Percentiles rank a stretch among this genome's conserved stretches.
phyloP scores from a whole-genome alignment of 2,329 filamentous ascomycete genomes.

The Zymoseptoria passerinii region DNA sequence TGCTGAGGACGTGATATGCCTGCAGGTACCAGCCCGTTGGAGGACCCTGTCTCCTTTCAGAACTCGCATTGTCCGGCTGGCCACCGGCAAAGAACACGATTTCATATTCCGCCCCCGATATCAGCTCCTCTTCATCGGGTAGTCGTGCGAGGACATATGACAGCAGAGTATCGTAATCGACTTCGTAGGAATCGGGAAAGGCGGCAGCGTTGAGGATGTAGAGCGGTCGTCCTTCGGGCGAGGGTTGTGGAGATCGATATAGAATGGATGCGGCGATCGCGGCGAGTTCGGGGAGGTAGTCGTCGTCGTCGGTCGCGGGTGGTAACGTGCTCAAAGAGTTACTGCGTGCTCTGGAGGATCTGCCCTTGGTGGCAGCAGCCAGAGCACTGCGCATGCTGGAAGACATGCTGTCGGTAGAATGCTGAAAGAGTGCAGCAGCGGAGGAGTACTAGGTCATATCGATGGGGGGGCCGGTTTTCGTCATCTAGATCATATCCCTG shows the following conservation, averaged over 20 bases:
- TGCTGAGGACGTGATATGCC: conserved; percentile 47
- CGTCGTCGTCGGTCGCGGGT: conserved; percentile 37
- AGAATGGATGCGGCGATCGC: conserved; percentile 45
- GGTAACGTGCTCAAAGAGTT: conserved; percentile 42
- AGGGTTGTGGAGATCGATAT: conserved; percentile 45
- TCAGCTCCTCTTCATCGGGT: conserved; percentile 48
- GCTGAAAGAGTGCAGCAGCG: neutral
- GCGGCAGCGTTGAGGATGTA: conserved; percentile 50
- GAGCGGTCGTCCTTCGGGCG: conserved; percentile 42
- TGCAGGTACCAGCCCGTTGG: conserved; percentile 51
- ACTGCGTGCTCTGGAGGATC: conserved; percentile 22
- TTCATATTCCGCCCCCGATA: conserved; percentile 47
- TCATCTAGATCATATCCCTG: neutral
- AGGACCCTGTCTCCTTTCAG: conserved; percentile 40
- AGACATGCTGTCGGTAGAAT: neutral
- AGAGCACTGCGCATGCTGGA: conserved; percentile 25
- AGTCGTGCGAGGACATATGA: conserved; percentile 48
- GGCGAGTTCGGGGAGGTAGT: conserved; percentile 43
- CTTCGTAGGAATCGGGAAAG: conserved; percentile 46
- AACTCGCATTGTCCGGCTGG: conserved; percentile 36
- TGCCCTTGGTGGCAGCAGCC: conserved; percentile 22
- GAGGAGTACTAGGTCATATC: neutral
- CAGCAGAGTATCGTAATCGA: conserved; percentile 47
- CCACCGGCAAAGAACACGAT: conserved; percentile 52
- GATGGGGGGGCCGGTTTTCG: neutral